Base-by-base conservation (phyloP, 73 alveolate genomes). In the Breviolum minutum region DNA sequence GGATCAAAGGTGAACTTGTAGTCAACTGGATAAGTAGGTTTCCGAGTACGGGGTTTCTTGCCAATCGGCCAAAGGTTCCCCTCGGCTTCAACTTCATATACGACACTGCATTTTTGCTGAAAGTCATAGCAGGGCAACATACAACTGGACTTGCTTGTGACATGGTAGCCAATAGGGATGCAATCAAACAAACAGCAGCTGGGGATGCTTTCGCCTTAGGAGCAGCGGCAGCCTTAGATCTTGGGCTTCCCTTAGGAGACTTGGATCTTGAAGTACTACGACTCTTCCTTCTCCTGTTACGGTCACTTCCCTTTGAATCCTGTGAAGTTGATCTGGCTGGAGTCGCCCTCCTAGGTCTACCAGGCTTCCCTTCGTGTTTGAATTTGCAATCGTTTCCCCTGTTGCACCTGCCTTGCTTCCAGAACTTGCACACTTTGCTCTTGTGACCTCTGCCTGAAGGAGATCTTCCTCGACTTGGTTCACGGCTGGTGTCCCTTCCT, bases 361-460 rank as follows among this genome's bases (percentile, higher is more conserved):
- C 87, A 7, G 87, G 63, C 63, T 77, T 77, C 13, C 63, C 87
- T 6, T 8, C 12, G 24, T 77, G 87, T 61, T 17, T 5, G 22
- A 77, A 77, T 17, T 77, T 77, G 87, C 87, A 77, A 8, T 12
- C 11, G 19, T 13, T 22, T 6, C 87, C 87, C 63, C 24, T n/a
- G 63, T 77, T 32, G 87, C 87, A 77, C 6, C 87, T 8, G 24
- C 87, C 87, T 77, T 77, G 87, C 87, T 77, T 77, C 64, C 63
- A 77, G 87, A 77, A 77, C 87, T 77, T 77, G 87, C 87, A 77
- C 17, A n/a, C 22, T 22, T 77, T 77, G 22, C 12, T n/a, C 9
- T 17, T 17, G 17, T 9, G 9, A 11, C 80, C 87, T 27, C 87
- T 63, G 10, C 64, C 64, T 61, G 64, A 29, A 27, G 87, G 64